phyloP scores from a whole-genome alignment of 306 rosid genomes.

The Vicia villosa region DNA sequence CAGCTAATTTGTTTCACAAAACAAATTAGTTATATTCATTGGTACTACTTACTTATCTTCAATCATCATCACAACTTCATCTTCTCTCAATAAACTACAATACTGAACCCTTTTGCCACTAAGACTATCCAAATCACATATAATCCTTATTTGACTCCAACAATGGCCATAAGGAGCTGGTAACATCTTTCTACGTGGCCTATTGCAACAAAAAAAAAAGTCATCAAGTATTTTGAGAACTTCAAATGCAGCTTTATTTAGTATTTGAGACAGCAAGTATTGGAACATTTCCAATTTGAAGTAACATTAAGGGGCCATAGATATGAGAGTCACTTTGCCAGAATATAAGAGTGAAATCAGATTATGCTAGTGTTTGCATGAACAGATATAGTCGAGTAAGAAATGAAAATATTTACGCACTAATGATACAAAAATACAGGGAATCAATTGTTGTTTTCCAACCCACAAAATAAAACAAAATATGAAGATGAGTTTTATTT shows the following conservation, averaged over 20 bases:
- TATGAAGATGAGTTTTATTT: conserved; percentile 30
- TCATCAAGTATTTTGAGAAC: conserved; percentile 15
- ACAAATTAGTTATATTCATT: conserved; percentile 26
- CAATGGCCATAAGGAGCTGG: conserved; percentile 22
- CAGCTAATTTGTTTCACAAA: neutral
- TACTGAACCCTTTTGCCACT: conserved; percentile 33
- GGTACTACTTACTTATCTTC: conserved; percentile 13
- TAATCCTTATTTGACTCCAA: conserved; percentile 30
- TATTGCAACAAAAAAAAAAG: conserved; percentile 1
- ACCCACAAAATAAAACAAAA: conserved; percentile 7
- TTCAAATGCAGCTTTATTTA: neutral
- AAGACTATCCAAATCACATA: conserved; percentile 29
- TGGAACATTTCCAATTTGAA: neutral
- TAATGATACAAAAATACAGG: conserved; percentile 33
- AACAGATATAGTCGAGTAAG: conserved; percentile 12
- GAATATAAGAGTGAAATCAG: conserved; percentile 8
- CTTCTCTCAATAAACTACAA: conserved; percentile 24
- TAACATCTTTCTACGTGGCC: conserved; percentile 35
- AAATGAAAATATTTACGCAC: conserved; percentile 31
- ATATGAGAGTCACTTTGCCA: neutral
- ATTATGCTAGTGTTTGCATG: conserved; percentile 26
- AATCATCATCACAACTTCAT: conserved; percentile 29
- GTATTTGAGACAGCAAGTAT: neutral
- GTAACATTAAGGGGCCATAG: conserved; percentile 1
- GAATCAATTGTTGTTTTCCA: conserved; percentile 23